phyloP scores from a whole-genome alignment of 2,329 filamentous ascomycete species.

The Aspergillus chevalieri region DNA sequence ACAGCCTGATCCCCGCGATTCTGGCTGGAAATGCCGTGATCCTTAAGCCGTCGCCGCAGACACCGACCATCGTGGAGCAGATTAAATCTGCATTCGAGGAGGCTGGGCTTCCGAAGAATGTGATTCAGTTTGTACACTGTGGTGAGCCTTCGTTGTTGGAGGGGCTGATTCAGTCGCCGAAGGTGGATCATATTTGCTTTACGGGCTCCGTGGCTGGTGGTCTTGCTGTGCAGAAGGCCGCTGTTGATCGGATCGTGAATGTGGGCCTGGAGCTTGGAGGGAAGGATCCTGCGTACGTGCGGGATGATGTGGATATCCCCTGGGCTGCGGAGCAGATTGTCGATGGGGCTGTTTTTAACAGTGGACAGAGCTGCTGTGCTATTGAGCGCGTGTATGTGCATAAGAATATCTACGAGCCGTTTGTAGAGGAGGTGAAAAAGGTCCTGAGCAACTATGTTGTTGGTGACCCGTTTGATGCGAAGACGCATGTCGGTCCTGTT shows the following conservation, averaged over 20 bases:
- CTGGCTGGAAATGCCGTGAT: conserved; percentile 87
- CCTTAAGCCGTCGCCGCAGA: conserved; percentile 90
- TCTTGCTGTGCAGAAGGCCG: conserved; percentile 76
- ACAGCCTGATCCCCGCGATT: conserved; percentile 86
- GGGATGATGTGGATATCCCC: conserved; percentile 75
- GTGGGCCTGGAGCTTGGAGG: conserved; percentile 89
- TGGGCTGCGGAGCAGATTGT: conserved; percentile 95
- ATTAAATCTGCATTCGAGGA: conserved; percentile 68
- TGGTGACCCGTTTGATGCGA: conserved; percentile 75
- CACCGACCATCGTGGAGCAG: conserved; percentile 84
- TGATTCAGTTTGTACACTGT: conserved; percentile 88
- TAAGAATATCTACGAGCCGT: conserved; percentile 73
- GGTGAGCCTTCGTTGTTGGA: conserved; percentile 73
- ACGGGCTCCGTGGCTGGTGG: conserved; percentile 88
- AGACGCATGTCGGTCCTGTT: conserved; percentile 80
- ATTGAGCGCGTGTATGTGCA: conserved; percentile 89
- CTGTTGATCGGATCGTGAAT: conserved; percentile 73
- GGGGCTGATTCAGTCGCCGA: conserved; percentile 67
- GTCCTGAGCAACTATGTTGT: conserved; percentile 77
- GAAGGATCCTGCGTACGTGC: conserved; percentile 88
- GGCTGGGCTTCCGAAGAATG: conserved; percentile 73
- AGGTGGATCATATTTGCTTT: conserved; percentile 79
- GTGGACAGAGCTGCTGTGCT: conserved; percentile 94
- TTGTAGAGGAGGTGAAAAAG: conserved; percentile 70
- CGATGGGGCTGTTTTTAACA: conserved; percentile 95